Evolutionary conservation across 192 early-diverging fungal genomes (phyloP).

Genomic region (Linnemannia elongata): DNA sequence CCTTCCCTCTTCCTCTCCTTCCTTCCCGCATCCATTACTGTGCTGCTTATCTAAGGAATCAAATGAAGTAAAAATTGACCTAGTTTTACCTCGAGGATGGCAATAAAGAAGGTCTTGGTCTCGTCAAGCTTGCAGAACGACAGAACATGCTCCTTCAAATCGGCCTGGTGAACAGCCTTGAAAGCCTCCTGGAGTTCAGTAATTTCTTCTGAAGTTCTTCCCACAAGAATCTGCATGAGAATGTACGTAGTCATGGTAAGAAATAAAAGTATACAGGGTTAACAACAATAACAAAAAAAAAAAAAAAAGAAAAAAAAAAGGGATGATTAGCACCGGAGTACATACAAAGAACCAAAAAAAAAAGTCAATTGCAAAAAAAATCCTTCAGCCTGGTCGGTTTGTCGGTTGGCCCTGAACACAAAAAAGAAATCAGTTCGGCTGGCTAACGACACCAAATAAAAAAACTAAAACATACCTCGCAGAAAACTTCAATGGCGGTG

Average conservation of each 20-base stretch:
- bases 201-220: conserved; percentile 43
- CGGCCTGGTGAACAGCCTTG: conserved; percentile 17
- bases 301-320: conserved; percentile 7
- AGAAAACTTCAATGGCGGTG: conserved; percentile 44
- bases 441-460: background rate
- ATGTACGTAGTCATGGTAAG: background rate
- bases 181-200: conserved; percentile 40
- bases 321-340: background rate
- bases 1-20: background rate
- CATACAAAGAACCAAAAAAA: background rate
- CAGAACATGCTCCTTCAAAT: conserved; percentile 35
- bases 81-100: conserved; percentile 32
- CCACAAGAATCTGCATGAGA: conserved; percentile 32
- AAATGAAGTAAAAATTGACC: background rate
- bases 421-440: background rate
- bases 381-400: background rate
- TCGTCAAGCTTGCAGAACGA: conserved; percentile 30
- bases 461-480: conserved; percentile 28
- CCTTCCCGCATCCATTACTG: too few species aligned
- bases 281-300: background rate
- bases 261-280: background rate
- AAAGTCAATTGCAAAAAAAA: background rate
- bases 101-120: conserved; percentile 24
- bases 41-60: too few species aligned
- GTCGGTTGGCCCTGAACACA: background rate